phyloP scores from a whole-genome alignment of 352 stramenopile genomes.

The Vaucheria bursata region DNA sequence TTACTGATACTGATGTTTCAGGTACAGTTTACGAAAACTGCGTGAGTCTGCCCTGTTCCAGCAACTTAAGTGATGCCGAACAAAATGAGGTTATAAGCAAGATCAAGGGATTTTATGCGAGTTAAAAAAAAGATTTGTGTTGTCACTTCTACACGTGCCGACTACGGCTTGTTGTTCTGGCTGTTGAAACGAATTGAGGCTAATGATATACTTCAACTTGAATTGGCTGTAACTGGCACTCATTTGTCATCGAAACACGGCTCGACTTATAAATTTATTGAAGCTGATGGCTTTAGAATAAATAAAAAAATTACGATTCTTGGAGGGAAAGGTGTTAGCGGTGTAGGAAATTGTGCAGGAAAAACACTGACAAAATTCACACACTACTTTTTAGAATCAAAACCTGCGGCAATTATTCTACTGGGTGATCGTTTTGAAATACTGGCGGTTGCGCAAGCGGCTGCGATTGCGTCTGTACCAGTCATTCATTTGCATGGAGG shows the following conservation, averaged over 20 bases:
- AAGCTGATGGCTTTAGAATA: background rate
- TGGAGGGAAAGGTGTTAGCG: background rate
- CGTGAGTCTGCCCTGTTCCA: too few species aligned
- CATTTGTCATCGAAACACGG: background rate
- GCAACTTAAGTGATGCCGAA: too few species aligned
- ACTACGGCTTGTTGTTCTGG: background rate
- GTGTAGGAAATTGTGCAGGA: background rate
- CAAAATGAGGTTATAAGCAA: too few species aligned
- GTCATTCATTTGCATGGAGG: background rate
- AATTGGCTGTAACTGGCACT: background rate
- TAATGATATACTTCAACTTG: background rate
- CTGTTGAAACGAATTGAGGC: background rate
- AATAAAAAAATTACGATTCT: background rate
- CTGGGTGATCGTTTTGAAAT: slow-evolving; percentile 1
- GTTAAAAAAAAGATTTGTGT: slow-evolving; percentile 1
- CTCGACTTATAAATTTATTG: background rate
- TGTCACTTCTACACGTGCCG: background rate
- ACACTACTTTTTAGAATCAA: background rate
- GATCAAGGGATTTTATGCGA: too few species aligned
- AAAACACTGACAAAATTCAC: background rate
- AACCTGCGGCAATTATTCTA: background rate
- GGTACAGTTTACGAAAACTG: too few species aligned
- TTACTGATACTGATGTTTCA: too few species aligned
- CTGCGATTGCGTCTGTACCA: background rate
- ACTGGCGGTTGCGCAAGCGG: background rate